These are phyloP conservation scores for Straminergon stramineum DNA, from an alignment of 225 moss, liverwort and hornwort species.

Conservation along the genomic window DNA sequence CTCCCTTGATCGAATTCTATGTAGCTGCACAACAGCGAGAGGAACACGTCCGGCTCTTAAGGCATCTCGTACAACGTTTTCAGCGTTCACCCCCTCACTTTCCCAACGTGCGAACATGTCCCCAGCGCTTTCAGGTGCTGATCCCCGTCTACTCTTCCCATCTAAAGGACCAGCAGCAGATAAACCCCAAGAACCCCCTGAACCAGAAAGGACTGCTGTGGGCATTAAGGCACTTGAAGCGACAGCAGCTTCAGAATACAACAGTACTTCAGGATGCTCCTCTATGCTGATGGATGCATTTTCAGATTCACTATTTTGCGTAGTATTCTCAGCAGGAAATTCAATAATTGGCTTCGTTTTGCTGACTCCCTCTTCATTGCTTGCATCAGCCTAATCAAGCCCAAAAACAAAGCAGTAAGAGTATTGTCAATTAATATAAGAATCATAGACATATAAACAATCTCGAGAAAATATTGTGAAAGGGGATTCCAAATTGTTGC, in stretches of 20 bases:
- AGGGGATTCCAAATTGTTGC: background rate
- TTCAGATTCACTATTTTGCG: constrained; percentile 18
- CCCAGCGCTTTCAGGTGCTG: constrained; percentile 68
- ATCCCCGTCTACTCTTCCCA: constrained; percentile 38
- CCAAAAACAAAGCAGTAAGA: background rate
- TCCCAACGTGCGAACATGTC: constrained; percentile 98
- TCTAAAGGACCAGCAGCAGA: constrained; percentile 25
- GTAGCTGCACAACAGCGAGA: constrained; percentile 89
- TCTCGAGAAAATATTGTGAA: background rate
- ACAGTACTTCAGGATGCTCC: constrained; percentile 16
- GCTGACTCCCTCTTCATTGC: constrained; percentile 21
- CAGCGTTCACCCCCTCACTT: constrained; percentile 66
- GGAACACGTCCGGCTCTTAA: constrained; percentile 89
- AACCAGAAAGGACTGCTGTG: constrained; percentile 23
- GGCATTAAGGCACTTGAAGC: constrained; percentile 48
- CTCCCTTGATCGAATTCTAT: constrained; percentile 59
- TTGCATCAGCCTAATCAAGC: constrained; percentile 33
- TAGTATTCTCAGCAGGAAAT: constrained; percentile 33
- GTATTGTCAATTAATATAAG: background rate
- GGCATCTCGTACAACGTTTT: constrained; percentile 88
- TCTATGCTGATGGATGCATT: background rate
- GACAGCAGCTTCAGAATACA: constrained; percentile 12
- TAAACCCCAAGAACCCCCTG: constrained; percentile 57
- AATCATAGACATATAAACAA: background rate
- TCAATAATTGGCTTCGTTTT: constrained; percentile 45